Conservation (phyloP, 2,329 filamentous ascomycete genomes). For the Penicillium fuscoglaucum region DNA sequence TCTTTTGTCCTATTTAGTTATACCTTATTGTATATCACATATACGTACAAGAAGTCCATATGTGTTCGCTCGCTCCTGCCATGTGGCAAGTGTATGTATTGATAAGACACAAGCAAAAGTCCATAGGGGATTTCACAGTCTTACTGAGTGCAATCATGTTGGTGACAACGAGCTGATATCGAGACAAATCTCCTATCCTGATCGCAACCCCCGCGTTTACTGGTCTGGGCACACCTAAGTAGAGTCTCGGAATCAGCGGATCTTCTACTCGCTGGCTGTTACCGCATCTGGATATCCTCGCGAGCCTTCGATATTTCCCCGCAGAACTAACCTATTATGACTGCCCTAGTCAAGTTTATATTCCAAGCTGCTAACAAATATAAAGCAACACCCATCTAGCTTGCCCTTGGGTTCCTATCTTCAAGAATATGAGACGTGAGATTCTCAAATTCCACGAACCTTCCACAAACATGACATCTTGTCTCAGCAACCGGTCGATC, state of each 20-base stretch:
- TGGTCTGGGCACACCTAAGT: not conserved
- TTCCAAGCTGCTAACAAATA: not conserved
- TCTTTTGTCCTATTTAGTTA: not conserved
- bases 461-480: not conserved
- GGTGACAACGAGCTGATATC: not conserved
- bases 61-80: not conserved
- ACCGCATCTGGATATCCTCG: no score
- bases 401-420: not conserved
- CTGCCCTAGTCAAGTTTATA: not conserved
- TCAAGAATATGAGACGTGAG: no score
- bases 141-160: not conserved
- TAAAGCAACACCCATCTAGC: not conserved
- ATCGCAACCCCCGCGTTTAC: not conserved
- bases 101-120: not conserved
- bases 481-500: not conserved
- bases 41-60: not conserved
- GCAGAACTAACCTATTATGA: not conserved
- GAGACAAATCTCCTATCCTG: not conserved
- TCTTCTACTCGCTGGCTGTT: not conserved
- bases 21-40: not conserved
- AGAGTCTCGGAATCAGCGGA: not conserved
- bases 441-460: no score
- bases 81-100: not conserved
- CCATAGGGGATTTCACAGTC: not conserved
- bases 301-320: not conserved